Base-by-base conservation (phyloP, 1,284 basidiomycete genomes). In the Boletellus dicymbophilus region DNA sequence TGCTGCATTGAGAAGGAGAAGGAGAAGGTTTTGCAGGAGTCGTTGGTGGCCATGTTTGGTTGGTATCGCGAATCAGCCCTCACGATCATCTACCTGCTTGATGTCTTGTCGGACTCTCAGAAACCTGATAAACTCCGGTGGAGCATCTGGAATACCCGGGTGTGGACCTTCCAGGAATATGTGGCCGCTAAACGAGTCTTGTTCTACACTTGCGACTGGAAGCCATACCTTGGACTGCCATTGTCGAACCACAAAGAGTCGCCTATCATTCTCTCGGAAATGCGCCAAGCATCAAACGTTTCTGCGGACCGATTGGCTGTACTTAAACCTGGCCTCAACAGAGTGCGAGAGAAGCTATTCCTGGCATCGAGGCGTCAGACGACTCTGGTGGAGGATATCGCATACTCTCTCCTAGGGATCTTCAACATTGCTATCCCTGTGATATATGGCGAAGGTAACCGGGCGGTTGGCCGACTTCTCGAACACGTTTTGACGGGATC, bases 111-210 rank as follows among this genome's bases (percentile, higher is more conserved):
- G 1, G 4, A 36, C 6, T 22, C 37, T 0, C 30, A n/a, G 31
- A 2, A 31, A 0, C 21, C 23, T 0, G 49, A 44, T 21, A 21
- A 12, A 16, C 47, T 58, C 4, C 8, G 15, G 6, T 4, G 3
- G 15, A 58, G 56, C 20, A 49, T 43, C 6, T 57, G 53, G 56
- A 56, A 58, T 23, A 45, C 47, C 16, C 44, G 56, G 0, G 56
- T 16, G 8, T 52, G 54, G 53, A 55, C 54, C 1, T 46, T 48
- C 6, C 54, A 52, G n/a, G 53, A 55, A 33, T 56, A 51, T 6
- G 36, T 53, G 4, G 49, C 51, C 11, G 43, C 51, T 1, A 15
- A 45, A 10, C 13, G 21, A 1, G 48, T 45, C 28, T 3, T 8
- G 18, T 21, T 26, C 26, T 44, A 52, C 27, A 52, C 49, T 1